phyloP scores from a whole-genome alignment of 2,329 filamentous ascomycete genomes.

The Diaporthe amygdali region DNA sequence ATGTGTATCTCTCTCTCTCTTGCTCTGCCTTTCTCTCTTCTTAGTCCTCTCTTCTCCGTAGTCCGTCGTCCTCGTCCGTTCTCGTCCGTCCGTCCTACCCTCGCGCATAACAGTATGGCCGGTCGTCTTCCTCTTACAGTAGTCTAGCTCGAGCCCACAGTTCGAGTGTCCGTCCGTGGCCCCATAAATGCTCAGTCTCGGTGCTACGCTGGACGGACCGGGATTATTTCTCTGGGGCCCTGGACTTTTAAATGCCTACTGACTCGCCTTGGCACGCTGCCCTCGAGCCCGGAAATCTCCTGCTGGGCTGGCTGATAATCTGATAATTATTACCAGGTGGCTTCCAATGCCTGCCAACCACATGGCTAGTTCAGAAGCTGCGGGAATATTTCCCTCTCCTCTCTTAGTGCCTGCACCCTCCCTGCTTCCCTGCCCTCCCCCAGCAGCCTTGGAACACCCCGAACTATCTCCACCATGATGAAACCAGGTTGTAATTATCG shows the following conservation, averaged over 20 bases:
- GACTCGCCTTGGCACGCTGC: conserved; percentile 10
- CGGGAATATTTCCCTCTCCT: conserved; percentile 6
- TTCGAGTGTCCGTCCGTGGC: conserved; percentile 7
- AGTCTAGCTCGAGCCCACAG: conserved; percentile 13
- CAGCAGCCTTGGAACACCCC: conserved; percentile 6
- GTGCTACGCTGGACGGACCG: conserved; percentile 12
- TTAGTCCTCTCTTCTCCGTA: too few species aligned
- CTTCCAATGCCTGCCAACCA: conserved; percentile 16
- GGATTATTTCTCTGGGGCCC: conserved; percentile 1
- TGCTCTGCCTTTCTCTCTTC: neutral
- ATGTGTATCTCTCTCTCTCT: neutral
- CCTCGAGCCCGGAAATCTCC: conserved; percentile 10
- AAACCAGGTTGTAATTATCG: conserved; percentile 16
- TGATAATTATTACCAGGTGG: conserved; percentile 4
- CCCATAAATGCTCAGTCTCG: conserved; percentile 4
- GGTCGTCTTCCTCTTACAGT: neutral
- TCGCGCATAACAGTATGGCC: neutral
- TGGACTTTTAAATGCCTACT: conserved; percentile 11
- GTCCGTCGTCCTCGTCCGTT: neutral
- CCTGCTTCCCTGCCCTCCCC: neutral
- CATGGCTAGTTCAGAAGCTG: conserved; percentile 3
- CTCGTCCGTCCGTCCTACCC: too few species aligned
- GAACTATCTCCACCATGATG: conserved; percentile 14
- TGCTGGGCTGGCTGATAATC: conserved; percentile 11
- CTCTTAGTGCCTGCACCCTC: neutral